Percentiles rank a stretch among this genome's conserved stretches.
These are phyloP conservation scores for Pseudopyrenochaeta lycopersici DNA, from an alignment of 2,329 filamentous ascomycete species.

Conservation along the genomic window DNA sequence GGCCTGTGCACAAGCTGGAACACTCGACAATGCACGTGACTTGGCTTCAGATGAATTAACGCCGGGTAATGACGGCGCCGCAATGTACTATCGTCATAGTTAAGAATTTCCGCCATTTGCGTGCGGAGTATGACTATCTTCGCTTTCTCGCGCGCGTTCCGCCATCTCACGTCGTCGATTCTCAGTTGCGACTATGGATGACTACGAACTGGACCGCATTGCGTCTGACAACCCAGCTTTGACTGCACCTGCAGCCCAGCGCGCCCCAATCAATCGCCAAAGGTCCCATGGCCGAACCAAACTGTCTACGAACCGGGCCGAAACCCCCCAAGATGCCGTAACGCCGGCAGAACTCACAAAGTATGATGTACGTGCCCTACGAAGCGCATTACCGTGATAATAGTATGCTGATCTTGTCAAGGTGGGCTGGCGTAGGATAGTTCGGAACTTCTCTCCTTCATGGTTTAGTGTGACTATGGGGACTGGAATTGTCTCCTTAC, in stretches of 20 bases:
- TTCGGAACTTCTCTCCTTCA: constrained; percentile 49
- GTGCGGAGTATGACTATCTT: not conserved
- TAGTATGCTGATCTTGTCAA: constrained; percentile 8
- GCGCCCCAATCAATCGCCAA: constrained; percentile 19
- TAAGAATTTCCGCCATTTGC: not conserved
- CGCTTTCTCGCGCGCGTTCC: not conserved
- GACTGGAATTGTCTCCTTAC: constrained; percentile 71
- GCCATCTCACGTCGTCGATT: not conserved
- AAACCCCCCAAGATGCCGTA: constrained; percentile 1
- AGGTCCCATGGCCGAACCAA: constrained; percentile 18
- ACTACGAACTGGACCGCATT: constrained; percentile 36
- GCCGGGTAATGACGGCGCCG: constrained; percentile 9
- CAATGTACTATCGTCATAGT: constrained; percentile 1
- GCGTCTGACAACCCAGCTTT: constrained; percentile 39
- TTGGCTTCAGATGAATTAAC: not conserved
- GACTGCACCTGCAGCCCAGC: constrained; percentile 29
- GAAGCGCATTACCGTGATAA: not conserved
- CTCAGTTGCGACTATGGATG: constrained; percentile 31
- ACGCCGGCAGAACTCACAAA: constrained; percentile 24
- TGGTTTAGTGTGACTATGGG: constrained; percentile 63
- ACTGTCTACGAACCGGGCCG: constrained; percentile 4
- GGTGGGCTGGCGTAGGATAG: constrained; percentile 47
- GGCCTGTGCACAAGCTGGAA: not conserved
- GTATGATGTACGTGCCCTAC: constrained; percentile 31
- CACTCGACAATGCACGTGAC: not conserved